Percentiles rank a stretch among this genome's conserved stretches.
Evolutionary conservation across 2,329 filamentous ascomycete species (phyloP).

Genomic region (Trichoderma koningii): DNA sequence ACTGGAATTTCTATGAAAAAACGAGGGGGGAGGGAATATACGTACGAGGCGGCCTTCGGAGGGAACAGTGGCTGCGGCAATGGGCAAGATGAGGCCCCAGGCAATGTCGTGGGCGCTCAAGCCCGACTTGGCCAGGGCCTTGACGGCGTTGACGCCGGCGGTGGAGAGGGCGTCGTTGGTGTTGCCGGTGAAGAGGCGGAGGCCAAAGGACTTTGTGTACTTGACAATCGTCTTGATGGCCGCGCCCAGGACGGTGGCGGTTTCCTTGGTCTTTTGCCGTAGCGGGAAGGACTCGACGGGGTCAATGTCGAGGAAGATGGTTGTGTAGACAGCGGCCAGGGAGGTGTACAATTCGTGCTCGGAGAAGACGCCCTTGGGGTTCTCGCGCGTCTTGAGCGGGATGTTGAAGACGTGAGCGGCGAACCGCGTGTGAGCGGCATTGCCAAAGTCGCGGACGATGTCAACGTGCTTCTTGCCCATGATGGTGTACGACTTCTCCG

Average conservation of each 20-base stretch:
- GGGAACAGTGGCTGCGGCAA: conserved; percentile 66
- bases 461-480: conserved; percentile 62
- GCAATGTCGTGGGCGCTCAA: conserved; percentile 66
- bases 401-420: conserved; percentile 64
- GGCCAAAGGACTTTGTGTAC: conserved; percentile 47
- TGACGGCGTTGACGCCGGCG: conserved; percentile 67
- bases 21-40: conserved; percentile 30
- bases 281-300: conserved; percentile 67
- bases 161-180: conserved; percentile 58
- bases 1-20: too few relatives aligned
- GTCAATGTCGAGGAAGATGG: conserved; percentile 68
- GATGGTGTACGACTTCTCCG: conserved; percentile 65
- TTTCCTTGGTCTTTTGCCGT: conserved; percentile 57
- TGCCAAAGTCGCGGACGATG: conserved; percentile 69
- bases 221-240: conserved; percentile 68
- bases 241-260: conserved; percentile 60
- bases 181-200: conserved; percentile 52
- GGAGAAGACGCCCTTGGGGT: conserved; percentile 59
- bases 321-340: conserved; percentile 65
- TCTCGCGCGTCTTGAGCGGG: conserved; percentile 64
- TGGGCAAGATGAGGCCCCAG: conserved; percentile 70
- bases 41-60: conserved; percentile 68
- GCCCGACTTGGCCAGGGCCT: conserved; percentile 64
- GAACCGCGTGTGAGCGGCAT: conserved; percentile 66
- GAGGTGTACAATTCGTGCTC: conserved; percentile 62